Percentiles rank a stretch among this genome's conserved stretches.
Evolutionary conservation across 176 grass and related monocot species (phyloP).

Genomic region (Echinochloa phyllopogon): DNA sequence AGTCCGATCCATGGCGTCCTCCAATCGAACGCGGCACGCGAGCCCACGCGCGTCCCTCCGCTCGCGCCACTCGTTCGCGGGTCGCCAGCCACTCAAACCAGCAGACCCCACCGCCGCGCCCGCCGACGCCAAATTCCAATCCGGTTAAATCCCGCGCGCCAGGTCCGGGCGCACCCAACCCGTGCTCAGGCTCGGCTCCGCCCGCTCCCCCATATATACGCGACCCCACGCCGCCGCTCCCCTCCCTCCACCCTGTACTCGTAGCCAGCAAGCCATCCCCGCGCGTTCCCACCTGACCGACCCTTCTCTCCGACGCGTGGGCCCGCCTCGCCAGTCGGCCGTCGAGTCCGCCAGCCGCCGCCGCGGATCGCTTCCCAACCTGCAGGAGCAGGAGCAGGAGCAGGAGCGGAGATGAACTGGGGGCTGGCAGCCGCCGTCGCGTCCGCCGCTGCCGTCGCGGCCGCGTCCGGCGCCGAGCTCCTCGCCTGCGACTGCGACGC

Average conservation of each 20-base stretch:
- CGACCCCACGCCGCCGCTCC: conserved; percentile 17
- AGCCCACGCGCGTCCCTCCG: background rate
- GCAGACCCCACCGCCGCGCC: background rate
- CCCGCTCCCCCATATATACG: conserved; percentile 13
- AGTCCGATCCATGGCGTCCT: background rate
- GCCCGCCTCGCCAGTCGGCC: background rate
- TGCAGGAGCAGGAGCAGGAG: background rate
- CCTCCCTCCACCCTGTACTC: background rate
- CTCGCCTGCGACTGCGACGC: conserved; percentile 47
- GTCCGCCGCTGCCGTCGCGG: conserved; percentile 46
- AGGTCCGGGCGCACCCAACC: background rate
- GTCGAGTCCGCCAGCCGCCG: background rate
- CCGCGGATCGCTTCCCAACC: background rate
- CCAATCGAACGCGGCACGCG: background rate
- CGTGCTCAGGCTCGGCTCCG: too few relatives aligned
- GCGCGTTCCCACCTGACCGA: background rate
- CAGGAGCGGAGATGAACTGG: conserved; percentile 45
- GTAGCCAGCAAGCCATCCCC: background rate
- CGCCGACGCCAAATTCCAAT: conserved; percentile 30
- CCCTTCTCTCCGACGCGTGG: background rate
- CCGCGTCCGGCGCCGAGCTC: conserved; percentile 52
- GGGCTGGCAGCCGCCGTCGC: conserved; percentile 42
- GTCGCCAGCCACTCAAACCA: background rate
- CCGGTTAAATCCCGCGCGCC: conserved; percentile 9
- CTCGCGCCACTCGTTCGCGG: background rate